Conservation (phyloP, 768 basidiomycete genomes). For the Termitomyces sp. region DNA sequence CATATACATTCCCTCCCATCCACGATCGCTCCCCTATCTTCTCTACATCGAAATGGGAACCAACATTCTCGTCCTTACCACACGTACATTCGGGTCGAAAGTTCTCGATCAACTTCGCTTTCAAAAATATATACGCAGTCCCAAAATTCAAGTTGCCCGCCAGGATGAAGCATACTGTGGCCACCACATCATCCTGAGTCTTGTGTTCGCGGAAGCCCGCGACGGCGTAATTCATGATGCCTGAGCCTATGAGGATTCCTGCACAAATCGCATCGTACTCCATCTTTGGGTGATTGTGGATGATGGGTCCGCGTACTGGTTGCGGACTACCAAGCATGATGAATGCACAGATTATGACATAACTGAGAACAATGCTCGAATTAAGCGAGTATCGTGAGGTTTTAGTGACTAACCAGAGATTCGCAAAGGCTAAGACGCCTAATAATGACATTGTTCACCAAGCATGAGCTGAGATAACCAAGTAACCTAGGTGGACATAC, state of each 20-base stretch:
- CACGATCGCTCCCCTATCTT: neutral
- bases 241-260: slow-evolving; percentile 9
- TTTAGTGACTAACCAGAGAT: slow-evolving; percentile 10
- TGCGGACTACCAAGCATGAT: neutral
- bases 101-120: slow-evolving; percentile 3
- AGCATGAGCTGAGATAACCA: neutral
- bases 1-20: neutral
- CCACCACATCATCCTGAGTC: neutral
- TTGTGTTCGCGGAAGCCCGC: slow-evolving; percentile 5
- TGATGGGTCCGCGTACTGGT: neutral
- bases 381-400: neutral
- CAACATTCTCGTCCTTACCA: neutral
- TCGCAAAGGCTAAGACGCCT: slow-evolving; percentile 8
- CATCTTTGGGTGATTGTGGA: neutral
- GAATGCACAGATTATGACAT: slow-evolving; percentile 7
- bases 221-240: slow-evolving; percentile 10
- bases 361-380: slow-evolving; percentile 1
- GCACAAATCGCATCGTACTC: slow-evolving; percentile 11
- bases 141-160: slow-evolving; percentile 3
- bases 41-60: neutral
- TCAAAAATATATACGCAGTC: slow-evolving; percentile 12
- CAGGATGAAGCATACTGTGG: slow-evolving; percentile 6
- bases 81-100: neutral
- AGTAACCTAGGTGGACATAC: neutral
- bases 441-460: neutral